Conservation (phyloP, 805 yeast species). For the Nematodospora valgi region DNA sequence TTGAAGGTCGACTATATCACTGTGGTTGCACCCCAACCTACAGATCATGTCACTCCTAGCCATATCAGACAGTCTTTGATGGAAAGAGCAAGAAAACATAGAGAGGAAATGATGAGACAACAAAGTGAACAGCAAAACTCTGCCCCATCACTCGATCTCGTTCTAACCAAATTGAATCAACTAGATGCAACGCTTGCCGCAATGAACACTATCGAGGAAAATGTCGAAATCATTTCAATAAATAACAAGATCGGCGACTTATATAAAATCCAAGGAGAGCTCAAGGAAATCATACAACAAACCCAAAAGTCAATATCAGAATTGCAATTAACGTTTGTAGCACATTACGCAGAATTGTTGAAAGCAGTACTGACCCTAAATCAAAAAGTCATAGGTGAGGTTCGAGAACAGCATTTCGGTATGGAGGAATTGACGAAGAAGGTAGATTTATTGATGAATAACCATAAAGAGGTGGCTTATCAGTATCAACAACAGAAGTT, state of each 20-base stretch:
- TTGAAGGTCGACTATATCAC: slow-evolving; percentile 36
- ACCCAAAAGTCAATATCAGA: slow-evolving; percentile 18
- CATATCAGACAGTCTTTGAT: slow-evolving; percentile 32
- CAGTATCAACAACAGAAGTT: slow-evolving; percentile 21
- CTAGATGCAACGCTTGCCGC: background rate
- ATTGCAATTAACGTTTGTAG: slow-evolving; percentile 24
- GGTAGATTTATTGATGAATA: slow-evolving; percentile 38
- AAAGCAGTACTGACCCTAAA: slow-evolving; percentile 28
- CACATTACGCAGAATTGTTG: slow-evolving; percentile 32
- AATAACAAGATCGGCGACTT: slow-evolving; percentile 11
- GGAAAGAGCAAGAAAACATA: slow-evolving; percentile 29
- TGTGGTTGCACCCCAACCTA: slow-evolving; percentile 15
- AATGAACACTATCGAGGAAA: background rate
- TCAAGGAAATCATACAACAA: background rate
- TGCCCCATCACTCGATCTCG: slow-evolving; percentile 2
- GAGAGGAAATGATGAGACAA: slow-evolving; percentile 12
- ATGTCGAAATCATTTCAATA: background rate
- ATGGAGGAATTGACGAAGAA: slow-evolving; percentile 32
- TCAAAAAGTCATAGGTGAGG: slow-evolving; percentile 38
- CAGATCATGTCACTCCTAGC: slow-evolving; percentile 4
- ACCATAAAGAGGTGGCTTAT: slow-evolving; percentile 35
- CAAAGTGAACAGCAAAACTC: background rate
- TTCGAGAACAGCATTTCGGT: slow-evolving; percentile 36
- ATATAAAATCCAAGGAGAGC: background rate
- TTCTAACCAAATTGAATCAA: slow-evolving; percentile 8